A percentile compares a stretch with the other conserved stretches of the same genome.
These are phyloP conservation scores for Skeletonema marinoi DNA, from an alignment of 108 stramenopile genomes.

Conservation along the genomic window DNA sequence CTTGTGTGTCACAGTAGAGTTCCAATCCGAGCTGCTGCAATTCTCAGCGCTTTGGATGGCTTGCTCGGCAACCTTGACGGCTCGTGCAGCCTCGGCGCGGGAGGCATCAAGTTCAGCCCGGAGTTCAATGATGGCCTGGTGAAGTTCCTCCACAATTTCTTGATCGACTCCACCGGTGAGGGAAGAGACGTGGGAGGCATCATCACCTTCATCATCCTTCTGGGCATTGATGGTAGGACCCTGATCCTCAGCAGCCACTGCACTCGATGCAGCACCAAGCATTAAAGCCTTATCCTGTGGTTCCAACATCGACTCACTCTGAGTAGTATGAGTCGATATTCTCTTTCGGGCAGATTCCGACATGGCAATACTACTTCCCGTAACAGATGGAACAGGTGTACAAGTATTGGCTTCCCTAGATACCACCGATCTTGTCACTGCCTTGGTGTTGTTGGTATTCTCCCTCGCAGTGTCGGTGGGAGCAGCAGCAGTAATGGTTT, in stretches of 20 bases:
- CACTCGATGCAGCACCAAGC: neutral
- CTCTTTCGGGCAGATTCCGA: slow-evolving; percentile 49
- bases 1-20: slow-evolving; percentile 87
- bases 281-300: slow-evolving; percentile 15
- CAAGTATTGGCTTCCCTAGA: neutral
- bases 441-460: neutral
- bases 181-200: slow-evolving; percentile 72
- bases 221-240: slow-evolving; percentile 8
- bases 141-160: slow-evolving; percentile 89
- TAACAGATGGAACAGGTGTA: neutral
- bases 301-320: slow-evolving; percentile 46
- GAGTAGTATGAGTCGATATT: slow-evolving; percentile 27
- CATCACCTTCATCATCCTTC: slow-evolving; percentile 41
- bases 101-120: slow-evolving; percentile 80
- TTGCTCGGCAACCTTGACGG: slow-evolving; percentile 91
- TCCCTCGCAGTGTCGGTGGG: neutral
- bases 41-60: slow-evolving; percentile 92
- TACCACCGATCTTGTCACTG: neutral
- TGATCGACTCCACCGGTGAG: slow-evolving; percentile 90
- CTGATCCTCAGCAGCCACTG: neutral
- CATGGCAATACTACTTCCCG: slow-evolving; percentile 13
- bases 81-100: slow-evolving; percentile 85
- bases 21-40: slow-evolving; percentile 81
- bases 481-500: slow-evolving; percentile 1
- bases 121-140: slow-evolving; percentile 76